These are phyloP conservation scores for Neofusicoccum umdonicola DNA, from an alignment of 2,329 filamentous ascomycete species.

Conservation along the genomic window DNA sequence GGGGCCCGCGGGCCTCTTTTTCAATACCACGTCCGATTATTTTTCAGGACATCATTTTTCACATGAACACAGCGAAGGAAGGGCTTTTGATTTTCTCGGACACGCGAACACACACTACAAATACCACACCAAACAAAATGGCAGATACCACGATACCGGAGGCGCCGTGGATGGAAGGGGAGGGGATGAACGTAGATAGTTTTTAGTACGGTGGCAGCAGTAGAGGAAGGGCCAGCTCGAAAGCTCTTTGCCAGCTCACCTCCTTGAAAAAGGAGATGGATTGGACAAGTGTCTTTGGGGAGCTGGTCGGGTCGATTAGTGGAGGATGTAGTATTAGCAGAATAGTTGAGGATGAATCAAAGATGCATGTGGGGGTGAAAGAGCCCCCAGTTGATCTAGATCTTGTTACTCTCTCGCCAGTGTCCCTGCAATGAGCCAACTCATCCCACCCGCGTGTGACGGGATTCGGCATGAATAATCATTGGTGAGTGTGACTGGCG, in stretches of 20 bases:
- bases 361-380: background rate
- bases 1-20: background rate
- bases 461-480: too few species aligned
- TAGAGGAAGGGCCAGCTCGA: background rate
- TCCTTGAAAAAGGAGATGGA: background rate
- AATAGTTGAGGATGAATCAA: too few species aligned
- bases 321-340: slow-evolving; percentile 12
- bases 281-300: background rate
- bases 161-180: background rate
- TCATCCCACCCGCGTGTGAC: too few species aligned
- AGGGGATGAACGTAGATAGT: slow-evolving; percentile 5
- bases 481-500: too few species aligned
- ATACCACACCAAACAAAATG: slow-evolving; percentile 10
- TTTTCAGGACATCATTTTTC: slow-evolving; percentile 9
- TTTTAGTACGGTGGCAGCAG: background rate
- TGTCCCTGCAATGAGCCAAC: background rate
- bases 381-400: background rate
- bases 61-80: slow-evolving; percentile 7
- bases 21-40: slow-evolving; percentile 12
- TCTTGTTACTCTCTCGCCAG: background rate
- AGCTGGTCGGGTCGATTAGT: background rate
- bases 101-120: background rate
- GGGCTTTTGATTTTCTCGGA: slow-evolving; percentile 1
- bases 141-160: background rate
- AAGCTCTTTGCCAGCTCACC: background rate